Evolutionary conservation across 805 yeast species (phyloP), one percentile per base, ranked within the genome.

Genomic region (Lipomyces kockii): DNA sequence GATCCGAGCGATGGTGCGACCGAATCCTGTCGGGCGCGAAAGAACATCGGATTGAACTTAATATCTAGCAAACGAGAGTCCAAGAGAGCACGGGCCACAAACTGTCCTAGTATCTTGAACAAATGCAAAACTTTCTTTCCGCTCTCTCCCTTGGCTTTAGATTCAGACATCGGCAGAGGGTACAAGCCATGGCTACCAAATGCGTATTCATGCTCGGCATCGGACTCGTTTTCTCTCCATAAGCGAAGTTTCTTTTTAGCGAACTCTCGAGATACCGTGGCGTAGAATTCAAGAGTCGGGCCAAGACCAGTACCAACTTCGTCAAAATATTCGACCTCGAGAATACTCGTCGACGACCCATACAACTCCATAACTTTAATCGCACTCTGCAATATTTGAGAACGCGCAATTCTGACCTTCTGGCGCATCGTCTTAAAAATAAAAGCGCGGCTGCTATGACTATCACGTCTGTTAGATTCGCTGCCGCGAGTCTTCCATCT

Each of bases 221-320:
- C 73, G 6, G 73, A 68, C 14, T 76, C 75, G 32, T 57, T 67
- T 52, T 76, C 79, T 72, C 96, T 83, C 98, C 98, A 94, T 80
- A 95, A 80, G 8, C 78, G 78, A 58, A 88, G 78, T 34, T 82
- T 82, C 61, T 82, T 83, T 71, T 80, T 83, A 0, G 89, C 80
- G 76, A 94, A 92, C 70, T 88, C 92, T 65, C 82, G 86, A 0
- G 97, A 92, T 1, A 91, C 92, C 17, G 83, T 81, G 0, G 98
- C 87, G 75, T 92, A 94, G 75, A 95, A 94, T 78, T 94, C 99
- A 70, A 93, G 81, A 0, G 99, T 94, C 2, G 99, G 99, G 0
- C 99, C 99, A 57, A 92, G 80, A 0, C 99, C 99, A 0, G 97
- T 89, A n/a, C 98, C 99, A 6, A 84, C 97, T 76, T 94, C 99